Evolutionary conservation across 306 rosid genomes (phyloP), one percentile per base, ranked within the genome.

Genomic region (Lathyrus sativus): DNA sequence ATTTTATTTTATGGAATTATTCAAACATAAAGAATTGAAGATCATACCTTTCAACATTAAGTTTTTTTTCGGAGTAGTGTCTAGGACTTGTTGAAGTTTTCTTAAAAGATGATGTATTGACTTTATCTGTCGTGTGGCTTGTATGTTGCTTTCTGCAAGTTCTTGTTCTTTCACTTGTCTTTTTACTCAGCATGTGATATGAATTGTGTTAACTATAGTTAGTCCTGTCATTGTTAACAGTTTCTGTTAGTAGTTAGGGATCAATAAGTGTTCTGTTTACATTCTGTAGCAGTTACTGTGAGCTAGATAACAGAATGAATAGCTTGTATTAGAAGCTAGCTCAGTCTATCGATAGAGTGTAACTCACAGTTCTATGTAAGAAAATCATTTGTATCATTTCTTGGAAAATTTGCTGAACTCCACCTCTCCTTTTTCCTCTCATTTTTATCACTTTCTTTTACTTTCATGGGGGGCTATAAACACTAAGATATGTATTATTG

Each of bases 401-500:
- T 60, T 5, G 11, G n/a, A 35, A 60, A 35, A 60, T 14, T 31
- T 18, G 3, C 29, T 2, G n/a, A 37, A 60, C 15, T 15, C 10
- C 2, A 2, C 28, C 15, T 59, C 28, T 35, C 65, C 11, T 11
- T 60, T 57, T 13, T 29, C 5, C 29, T 0, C 28, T 33, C 31
- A 61, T 61, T 61, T 38, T 38, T 10, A 1, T 37, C 45, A 35
- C 26, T 14, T 60, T 35, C n/a, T 13, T 11, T 59, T 35, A 9
- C 28, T 14, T 61, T 61, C 45, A 3, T 7, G 13, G 18, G 18
- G 18, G 5, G 29, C 46, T 17, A 8, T 14, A 4, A 59, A 58
- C 64, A 35, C 46, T 62, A 38, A 11, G 55, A 45, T 13, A 18
- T 37, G 14, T 39, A 77, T 58, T 65, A 37, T 49, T 65, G 11